These are phyloP conservation scores for Aspergillus awamori DNA, from an alignment of 2,329 filamentous ascomycete genomes.

Conservation along the genomic window DNA sequence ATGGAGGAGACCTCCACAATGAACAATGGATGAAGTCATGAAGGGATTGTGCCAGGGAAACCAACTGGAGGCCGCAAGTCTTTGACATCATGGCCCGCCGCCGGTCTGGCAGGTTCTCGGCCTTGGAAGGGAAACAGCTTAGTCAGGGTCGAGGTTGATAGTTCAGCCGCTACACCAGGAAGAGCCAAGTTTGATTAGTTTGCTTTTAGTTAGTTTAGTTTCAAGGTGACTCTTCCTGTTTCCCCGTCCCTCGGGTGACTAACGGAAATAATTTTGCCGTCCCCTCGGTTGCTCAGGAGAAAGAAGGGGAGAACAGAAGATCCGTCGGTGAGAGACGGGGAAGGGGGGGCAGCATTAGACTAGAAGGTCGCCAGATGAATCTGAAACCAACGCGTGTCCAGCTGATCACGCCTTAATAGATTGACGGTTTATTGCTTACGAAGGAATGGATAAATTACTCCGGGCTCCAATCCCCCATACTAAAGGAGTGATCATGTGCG, in stretches of 20 bases:
- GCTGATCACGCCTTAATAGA: constrained; percentile 1
- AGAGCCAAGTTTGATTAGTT: too few species aligned
- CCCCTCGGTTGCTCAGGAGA: neutral
- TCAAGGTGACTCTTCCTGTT: too few species aligned
- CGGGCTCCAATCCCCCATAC: neutral
- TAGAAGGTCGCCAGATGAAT: neutral
- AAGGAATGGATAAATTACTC: neutral
- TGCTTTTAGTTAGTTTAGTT: too few species aligned
- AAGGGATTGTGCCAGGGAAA: neutral
- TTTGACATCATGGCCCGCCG: neutral
- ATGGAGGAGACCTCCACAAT: neutral
- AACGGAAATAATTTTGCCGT: neutral
- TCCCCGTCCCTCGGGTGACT: neutral
- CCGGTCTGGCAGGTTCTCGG: neutral
- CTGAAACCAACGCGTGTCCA: constrained; percentile 7
- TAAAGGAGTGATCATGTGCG: neutral
- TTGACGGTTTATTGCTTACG: neutral
- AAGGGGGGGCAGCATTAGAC: neutral
- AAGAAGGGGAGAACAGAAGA: neutral
- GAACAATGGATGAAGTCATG: neutral
- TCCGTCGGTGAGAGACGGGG: neutral
- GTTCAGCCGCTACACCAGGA: too few species aligned
- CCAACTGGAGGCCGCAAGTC: neutral
- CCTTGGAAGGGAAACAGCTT: neutral
- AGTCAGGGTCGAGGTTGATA: neutral